A percentile compares a stretch with the other conserved stretches of the same genome.
Evolutionary conservation across 73 alveolate genomes (phyloP).

Genomic region (Halteria grandinella): DNA sequence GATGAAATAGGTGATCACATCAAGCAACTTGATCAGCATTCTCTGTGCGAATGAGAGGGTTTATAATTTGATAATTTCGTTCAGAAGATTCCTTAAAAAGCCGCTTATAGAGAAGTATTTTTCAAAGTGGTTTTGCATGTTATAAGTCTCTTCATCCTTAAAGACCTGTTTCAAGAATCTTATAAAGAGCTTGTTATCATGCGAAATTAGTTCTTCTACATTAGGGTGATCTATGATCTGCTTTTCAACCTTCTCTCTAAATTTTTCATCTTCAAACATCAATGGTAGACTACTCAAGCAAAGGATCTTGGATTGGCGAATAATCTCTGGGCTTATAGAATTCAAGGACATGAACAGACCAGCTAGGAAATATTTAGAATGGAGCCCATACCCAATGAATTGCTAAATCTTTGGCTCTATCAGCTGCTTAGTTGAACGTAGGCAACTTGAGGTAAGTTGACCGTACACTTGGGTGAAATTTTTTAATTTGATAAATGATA

Average conservation of each 20-base stretch:
- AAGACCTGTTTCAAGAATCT: slow-evolving; percentile 20
- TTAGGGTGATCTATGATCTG: slow-evolving; percentile 4
- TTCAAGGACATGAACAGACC: slow-evolving; percentile 44
- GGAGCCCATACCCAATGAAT: slow-evolving; percentile 11
- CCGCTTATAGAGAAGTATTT: slow-evolving; percentile 58
- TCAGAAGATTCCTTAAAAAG: slow-evolving; percentile 25
- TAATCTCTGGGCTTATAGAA: slow-evolving; percentile 36
- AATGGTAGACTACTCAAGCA: slow-evolving; percentile 42
- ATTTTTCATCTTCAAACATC: slow-evolving; percentile 54
- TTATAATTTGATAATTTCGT: slow-evolving; percentile 53
- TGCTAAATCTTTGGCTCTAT: slow-evolving; percentile 42
- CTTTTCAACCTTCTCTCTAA: slow-evolving; percentile 34
- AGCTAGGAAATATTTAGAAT: slow-evolving; percentile 22
- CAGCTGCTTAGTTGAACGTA: slow-evolving; percentile 23
- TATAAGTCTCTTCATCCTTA: slow-evolving; percentile 41
- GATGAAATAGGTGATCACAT: slow-evolving; percentile 44
- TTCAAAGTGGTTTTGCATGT: slow-evolving; percentile 47
- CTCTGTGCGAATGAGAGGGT: neutral
- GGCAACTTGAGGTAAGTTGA: slow-evolving; percentile 31
- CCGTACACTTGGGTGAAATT: slow-evolving; percentile 37
- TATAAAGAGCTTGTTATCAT: slow-evolving; percentile 34
- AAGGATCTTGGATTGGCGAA: slow-evolving; percentile 21
- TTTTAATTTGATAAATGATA: neutral
- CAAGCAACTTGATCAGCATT: slow-evolving; percentile 50
- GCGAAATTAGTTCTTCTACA: neutral